A percentile compares a stretch with the other conserved stretches of the same genome.
phyloP scores from a whole-genome alignment of 2,329 filamentous ascomycete species.

The Nannizziopsis barbatae region DNA sequence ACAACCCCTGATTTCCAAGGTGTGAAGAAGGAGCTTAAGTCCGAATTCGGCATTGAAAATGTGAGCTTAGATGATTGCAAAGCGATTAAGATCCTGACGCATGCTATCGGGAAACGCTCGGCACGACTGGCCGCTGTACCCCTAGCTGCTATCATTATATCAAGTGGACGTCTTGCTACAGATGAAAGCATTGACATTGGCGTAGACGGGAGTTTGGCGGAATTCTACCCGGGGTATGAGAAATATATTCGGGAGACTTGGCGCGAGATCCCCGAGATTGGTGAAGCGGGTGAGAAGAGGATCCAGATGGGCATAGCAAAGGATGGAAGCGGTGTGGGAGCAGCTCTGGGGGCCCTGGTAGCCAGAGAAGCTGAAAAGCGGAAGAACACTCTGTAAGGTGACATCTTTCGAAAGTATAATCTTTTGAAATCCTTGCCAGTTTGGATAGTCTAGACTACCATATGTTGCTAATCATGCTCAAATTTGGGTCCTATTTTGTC shows the following conservation, averaged over 20 bases:
- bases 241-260: slow-evolving; percentile 78
- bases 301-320: slow-evolving; percentile 93
- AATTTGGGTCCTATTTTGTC: no score
- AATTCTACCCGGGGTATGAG: slow-evolving; percentile 90
- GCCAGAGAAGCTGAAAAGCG: slow-evolving; percentile 47
- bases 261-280: slow-evolving; percentile 64
- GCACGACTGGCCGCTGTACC: slow-evolving; percentile 80
- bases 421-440: not conserved
- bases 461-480: no score
- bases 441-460: not conserved
- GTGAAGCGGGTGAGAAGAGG: slow-evolving; percentile 64
- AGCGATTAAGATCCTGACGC: slow-evolving; percentile 71
- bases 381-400: not conserved
- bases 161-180: slow-evolving; percentile 60
- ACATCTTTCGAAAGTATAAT: not conserved
- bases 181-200: slow-evolving; percentile 75
- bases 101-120: slow-evolving; percentile 76
- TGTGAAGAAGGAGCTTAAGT: slow-evolving; percentile 67
- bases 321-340: slow-evolving; percentile 91
- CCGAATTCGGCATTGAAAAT: slow-evolving; percentile 62
- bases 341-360: slow-evolving; percentile 84
- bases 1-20: slow-evolving; percentile 58
- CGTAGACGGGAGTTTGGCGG: slow-evolving; percentile 86
- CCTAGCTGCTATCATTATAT: slow-evolving; percentile 70
- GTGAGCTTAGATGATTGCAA: slow-evolving; percentile 73